Evolutionary conservation across 1,284 basidiomycete species (phyloP), one percentile per base, ranked within the genome.

Genomic region (Pterulicium gracile): DNA sequence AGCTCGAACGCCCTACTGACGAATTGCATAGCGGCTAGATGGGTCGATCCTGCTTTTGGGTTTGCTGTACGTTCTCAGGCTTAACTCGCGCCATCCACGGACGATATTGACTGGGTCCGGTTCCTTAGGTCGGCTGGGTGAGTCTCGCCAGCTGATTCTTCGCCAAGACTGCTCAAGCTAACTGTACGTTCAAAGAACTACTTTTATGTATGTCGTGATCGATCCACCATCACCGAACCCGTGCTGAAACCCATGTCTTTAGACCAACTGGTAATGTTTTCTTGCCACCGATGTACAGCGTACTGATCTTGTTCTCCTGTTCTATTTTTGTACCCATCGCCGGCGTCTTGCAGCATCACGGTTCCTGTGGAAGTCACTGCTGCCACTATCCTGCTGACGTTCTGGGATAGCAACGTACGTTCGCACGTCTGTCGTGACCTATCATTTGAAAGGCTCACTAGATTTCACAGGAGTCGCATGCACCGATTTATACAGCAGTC

Each of bases 331-430:
- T n/a, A n/a, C n/a, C n/a, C n/a, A n/a, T n/a, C n/a, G n/a, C n/a
- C n/a, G n/a, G n/a, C 35, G 12, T 17, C 34, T 47, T 20, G 48
- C 32, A 75, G 72, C 32, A 76, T 83, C 47, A 73, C 78, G 13
- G 68, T 78, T 12, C 83, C 88, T 4, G 77, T 81, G 23, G 89
- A 93, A 62, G 70, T 92, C 47, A 79, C 79, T 1, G 87, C 88
- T 1, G 81, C 85, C 3, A 71, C 76, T 24, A 76, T 90, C 46
- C 63, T 93, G 39, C 66, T 90, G 50, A 72, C 76, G 1, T 91
- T 81, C 65, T 92, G 89, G 89, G 84, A 88, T 59, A 43, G 55
- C 7, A 62, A 81, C 49, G 78, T 79, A 45, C 44, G 69, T 52
- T n/a, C n/a, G n/a, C n/a, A n/a, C n/a, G n/a, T n/a, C n/a, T n/a